phyloP scores from a whole-genome alignment of 305 asterid genomes.

The Rubia occidens region DNA sequence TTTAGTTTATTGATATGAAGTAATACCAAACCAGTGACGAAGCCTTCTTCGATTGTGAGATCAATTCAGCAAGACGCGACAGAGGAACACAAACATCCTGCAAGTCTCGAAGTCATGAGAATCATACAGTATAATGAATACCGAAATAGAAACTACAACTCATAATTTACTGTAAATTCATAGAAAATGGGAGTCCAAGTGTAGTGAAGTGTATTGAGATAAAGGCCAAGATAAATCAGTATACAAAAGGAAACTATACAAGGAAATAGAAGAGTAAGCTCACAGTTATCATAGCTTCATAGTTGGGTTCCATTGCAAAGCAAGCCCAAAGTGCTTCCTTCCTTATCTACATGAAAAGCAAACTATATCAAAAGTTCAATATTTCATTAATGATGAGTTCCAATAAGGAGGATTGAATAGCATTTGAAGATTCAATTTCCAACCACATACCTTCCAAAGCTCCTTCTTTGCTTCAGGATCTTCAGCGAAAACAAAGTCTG shows the following conservation, averaged over 20 bases:
- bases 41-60: conserved; percentile 68
- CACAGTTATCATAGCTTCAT: conserved; percentile 83
- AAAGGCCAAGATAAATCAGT: too few species aligned
- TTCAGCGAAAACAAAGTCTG: conserved; percentile 84
- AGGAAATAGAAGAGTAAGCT: conserved; percentile 16
- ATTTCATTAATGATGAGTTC: not conserved
- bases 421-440: conserved; percentile 8
- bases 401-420: not conserved
- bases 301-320: conserved; percentile 79
- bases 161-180: not conserved
- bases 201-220: not conserved
- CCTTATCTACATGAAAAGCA: conserved; percentile 50
- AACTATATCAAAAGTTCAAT: not conserved
- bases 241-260: not conserved
- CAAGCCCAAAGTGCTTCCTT: conserved; percentile 99
- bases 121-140: not conserved
- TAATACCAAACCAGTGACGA: conserved; percentile 69
- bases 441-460: conserved; percentile 67
- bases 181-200: not conserved
- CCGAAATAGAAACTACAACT: not conserved
- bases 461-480: conserved; percentile 83
- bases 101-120: conserved; percentile 7
- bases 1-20: conserved; percentile 2
- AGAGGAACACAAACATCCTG: conserved; percentile 97
- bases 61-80: conserved; percentile 72